Percentiles rank a stretch among this genome's conserved stretches.
phyloP scores from a whole-genome alignment of 371 early-diverging fungal species.

The Mortierella sp. region DNA sequence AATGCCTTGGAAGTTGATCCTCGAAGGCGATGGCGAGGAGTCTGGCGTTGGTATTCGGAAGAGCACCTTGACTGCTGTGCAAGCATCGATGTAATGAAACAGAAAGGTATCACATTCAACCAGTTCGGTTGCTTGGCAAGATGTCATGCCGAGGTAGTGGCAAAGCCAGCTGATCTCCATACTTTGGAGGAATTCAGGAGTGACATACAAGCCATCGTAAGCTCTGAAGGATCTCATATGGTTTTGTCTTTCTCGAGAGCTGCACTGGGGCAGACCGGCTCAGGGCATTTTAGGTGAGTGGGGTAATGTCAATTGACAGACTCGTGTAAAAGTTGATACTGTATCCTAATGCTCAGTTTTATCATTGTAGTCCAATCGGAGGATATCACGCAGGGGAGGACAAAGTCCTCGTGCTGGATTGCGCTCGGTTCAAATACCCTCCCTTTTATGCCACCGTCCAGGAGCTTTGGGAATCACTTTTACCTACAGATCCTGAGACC shows the following conservation, averaged over 20 bases:
- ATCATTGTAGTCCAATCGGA: slow-evolving; percentile 68
- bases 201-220: slow-evolving; percentile 75
- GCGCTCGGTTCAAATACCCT: slow-evolving; percentile 89
- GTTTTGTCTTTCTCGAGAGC: slow-evolving; percentile 87
- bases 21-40: slow-evolving; percentile 89
- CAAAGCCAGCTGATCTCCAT: slow-evolving; percentile 74
- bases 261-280: slow-evolving; percentile 88
- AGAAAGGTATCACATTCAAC: slow-evolving; percentile 88
- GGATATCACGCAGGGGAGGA: slow-evolving; percentile 75
- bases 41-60: slow-evolving; percentile 89
- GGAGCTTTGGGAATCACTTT: slow-evolving; percentile 82
- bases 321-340: neutral
- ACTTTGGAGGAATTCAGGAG: slow-evolving; percentile 81
- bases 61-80: slow-evolving; percentile 89
- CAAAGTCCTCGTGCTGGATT: slow-evolving; percentile 86
- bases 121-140: slow-evolving; percentile 90
- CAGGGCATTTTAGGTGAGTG: slow-evolving; percentile 55
- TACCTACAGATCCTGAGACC: slow-evolving; percentile 84
- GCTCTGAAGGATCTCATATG: slow-evolving; percentile 80
- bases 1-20: slow-evolving; percentile 94
- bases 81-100: slow-evolving; percentile 80
- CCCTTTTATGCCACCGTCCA: slow-evolving; percentile 79
- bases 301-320: neutral
- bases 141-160: slow-evolving; percentile 84
- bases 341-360: neutral